Conservation (phyloP, 1,284 basidiomycete genomes). For the Anthracocystis setariae region DNA sequence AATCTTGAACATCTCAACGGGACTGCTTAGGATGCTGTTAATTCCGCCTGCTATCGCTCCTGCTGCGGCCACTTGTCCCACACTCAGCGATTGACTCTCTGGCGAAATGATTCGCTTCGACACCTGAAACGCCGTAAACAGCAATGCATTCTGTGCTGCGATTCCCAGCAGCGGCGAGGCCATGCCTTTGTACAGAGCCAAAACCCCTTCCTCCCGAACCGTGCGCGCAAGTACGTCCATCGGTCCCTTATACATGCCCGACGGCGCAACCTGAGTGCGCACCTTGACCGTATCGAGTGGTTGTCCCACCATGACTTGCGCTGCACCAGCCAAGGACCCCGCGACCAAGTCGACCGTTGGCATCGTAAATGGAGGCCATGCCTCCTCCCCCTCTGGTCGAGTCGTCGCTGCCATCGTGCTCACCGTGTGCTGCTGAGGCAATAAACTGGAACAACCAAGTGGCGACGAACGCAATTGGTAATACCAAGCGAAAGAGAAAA, state of each 20-base stretch:
- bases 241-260: slow-evolving; percentile 45
- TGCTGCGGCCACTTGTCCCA: slow-evolving; percentile 82
- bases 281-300: slow-evolving; percentile 58
- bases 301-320: slow-evolving; percentile 58
- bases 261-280: slow-evolving; percentile 46
- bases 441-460: too few relatives aligned
- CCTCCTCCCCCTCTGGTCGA: slow-evolving; percentile 4
- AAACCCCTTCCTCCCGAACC: slow-evolving; percentile 33
- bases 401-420: not conserved
- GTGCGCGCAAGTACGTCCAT: slow-evolving; percentile 50
- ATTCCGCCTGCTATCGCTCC: slow-evolving; percentile 90
- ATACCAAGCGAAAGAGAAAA: not conserved
- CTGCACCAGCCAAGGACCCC: slow-evolving; percentile 50
- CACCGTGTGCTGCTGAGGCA: not conserved
- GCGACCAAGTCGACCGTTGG: slow-evolving; percentile 52
- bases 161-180: slow-evolving; percentile 90
- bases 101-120: slow-evolving; percentile 87
- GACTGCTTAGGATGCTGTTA: slow-evolving; percentile 80
- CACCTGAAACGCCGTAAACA: slow-evolving; percentile 87
- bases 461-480: not conserved
- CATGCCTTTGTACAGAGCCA: slow-evolving; percentile 73
- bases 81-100: slow-evolving; percentile 78
- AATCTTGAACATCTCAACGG: slow-evolving; percentile 78
- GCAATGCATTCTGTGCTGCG: slow-evolving; percentile 91
- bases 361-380: slow-evolving; percentile 53